Conservation (phyloP, 306 rosid genomes). For the Castanea mollissima region DNA sequence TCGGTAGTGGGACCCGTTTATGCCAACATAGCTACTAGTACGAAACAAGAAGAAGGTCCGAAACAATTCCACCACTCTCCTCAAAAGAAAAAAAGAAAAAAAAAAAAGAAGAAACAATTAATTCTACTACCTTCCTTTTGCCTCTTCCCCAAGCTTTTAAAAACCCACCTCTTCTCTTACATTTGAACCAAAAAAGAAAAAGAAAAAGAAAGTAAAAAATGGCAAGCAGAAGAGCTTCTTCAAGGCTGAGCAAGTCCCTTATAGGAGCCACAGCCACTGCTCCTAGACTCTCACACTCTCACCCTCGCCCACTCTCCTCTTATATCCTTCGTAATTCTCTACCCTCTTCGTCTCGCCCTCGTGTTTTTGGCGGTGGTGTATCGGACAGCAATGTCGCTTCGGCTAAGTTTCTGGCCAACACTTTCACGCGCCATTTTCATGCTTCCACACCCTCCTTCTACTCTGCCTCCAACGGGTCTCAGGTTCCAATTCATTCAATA, state of each 20-base stretch:
- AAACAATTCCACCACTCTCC: slow-evolving; percentile 34
- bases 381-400: slow-evolving; percentile 40
- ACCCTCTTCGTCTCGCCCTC: slow-evolving; percentile 25
- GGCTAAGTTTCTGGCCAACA: slow-evolving; percentile 44
- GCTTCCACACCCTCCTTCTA: slow-evolving; percentile 43
- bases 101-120: no score
- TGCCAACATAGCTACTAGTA: neutral
- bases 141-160: slow-evolving; percentile 33
- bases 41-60: neutral
- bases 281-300: slow-evolving; percentile 23
- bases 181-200: neutral
- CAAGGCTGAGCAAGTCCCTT: slow-evolving; percentile 49
- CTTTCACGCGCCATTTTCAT: slow-evolving; percentile 61
- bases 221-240: slow-evolving; percentile 64
- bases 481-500: slow-evolving; percentile 39
- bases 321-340: slow-evolving; percentile 3
- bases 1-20: no score
- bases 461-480: slow-evolving; percentile 52
- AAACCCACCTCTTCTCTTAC: neutral
- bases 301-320: slow-evolving; percentile 20
- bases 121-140: slow-evolving; percentile 39
- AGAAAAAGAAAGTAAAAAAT: slow-evolving; percentile 6
- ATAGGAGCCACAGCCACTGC: slow-evolving; percentile 42
- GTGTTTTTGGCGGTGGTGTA: slow-evolving; percentile 4
- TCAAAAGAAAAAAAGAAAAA: no score